Base-by-base conservation (phyloP, 73 alveolate species). In the Paramecium bursaria region DNA sequence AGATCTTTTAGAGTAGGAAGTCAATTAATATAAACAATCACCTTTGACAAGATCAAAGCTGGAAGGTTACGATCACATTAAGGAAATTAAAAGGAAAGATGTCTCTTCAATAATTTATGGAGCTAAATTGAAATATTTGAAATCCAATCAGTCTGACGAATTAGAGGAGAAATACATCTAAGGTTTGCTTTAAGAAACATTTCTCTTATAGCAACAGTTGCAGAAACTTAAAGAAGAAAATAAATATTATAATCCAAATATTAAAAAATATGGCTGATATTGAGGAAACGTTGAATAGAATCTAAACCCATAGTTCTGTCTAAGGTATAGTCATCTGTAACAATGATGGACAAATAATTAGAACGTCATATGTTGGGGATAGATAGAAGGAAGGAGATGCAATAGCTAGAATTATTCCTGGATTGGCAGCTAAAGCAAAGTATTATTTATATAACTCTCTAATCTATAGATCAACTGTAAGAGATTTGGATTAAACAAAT, bases 281-380 rank as follows among this genome's bases (percentile, higher is more conserved):
- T 47, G 93, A 90, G 27, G 91, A 87, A 87, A 85, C 91, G 14
- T 49, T 87, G 26, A 79, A 75, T 85, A 85, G 93, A 86, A 87
- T 87, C 85, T 86, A 87, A 48, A 87, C 91, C 19, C 93, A 87
- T 54, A 87, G 85, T 39, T 77, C 88, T 19, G 93, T 87, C 4
- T 50, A 87, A 87, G 93, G 91, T 25, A 87, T 87, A 55, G 76
- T 87, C 11, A 87, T 87, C 46, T 49, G 87, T 23, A 87, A 87
- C 44, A 79, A 60, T 49, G 91, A 85, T 27, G 93, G 93, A 17
- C 75, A 79, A 42, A 85, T 87, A 9, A 75, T 74, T 15, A 53
- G 73, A 1, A 85, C 49, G 13, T 61, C 90, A 21, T 85, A 73
- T 19, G 77, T 54, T 46, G 48, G 55, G 1, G 77, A 85, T 25